Conservation (phyloP, 1,284 basidiomycete species). For the Pseudozyma thailandica region DNA sequence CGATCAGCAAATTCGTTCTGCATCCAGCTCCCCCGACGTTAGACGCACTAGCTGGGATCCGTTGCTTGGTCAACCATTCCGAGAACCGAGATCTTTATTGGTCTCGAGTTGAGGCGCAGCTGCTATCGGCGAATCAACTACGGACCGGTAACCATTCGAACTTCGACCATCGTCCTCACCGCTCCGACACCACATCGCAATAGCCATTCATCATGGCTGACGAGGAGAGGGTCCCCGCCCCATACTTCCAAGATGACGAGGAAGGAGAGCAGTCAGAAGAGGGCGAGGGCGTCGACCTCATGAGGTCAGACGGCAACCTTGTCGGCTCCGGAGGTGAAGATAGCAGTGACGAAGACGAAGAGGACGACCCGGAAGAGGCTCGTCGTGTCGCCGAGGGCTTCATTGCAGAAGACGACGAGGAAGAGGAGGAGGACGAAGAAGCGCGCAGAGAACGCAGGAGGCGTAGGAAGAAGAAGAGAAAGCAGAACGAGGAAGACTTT, state of each 20-base stretch:
- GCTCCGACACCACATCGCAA: not conserved
- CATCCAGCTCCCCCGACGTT: not conserved
- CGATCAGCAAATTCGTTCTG: not conserved
- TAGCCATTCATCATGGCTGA: slow-evolving; percentile 28
- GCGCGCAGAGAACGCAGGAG: slow-evolving; percentile 75
- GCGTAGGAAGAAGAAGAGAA: slow-evolving; percentile 54
- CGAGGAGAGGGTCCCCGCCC: slow-evolving; percentile 41
- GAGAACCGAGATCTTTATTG: not conserved
- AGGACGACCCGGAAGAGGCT: slow-evolving; percentile 66
- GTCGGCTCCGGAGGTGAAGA: slow-evolving; percentile 60
- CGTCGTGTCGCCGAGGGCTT: slow-evolving; percentile 65
- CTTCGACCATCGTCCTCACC: not conserved
- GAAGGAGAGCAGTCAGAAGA: slow-evolving; percentile 50
- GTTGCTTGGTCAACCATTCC: slow-evolving; percentile 3
- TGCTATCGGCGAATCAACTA: not conserved
- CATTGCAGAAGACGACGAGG: slow-evolving; percentile 67
- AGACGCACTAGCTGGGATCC: not conserved
- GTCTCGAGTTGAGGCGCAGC: slow-evolving; percentile 3
- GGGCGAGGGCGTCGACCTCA: slow-evolving; percentile 63
- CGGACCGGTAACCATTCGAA: not conserved
- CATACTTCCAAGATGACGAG: slow-evolving; percentile 53
- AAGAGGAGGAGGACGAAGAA: slow-evolving; percentile 70
- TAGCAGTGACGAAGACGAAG: slow-evolving; percentile 63
- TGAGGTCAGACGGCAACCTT: slow-evolving; percentile 60
- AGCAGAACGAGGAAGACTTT: slow-evolving; percentile 72